phyloP scores from a whole-genome alignment of 306 rosid species.

The Vigna angularis region DNA sequence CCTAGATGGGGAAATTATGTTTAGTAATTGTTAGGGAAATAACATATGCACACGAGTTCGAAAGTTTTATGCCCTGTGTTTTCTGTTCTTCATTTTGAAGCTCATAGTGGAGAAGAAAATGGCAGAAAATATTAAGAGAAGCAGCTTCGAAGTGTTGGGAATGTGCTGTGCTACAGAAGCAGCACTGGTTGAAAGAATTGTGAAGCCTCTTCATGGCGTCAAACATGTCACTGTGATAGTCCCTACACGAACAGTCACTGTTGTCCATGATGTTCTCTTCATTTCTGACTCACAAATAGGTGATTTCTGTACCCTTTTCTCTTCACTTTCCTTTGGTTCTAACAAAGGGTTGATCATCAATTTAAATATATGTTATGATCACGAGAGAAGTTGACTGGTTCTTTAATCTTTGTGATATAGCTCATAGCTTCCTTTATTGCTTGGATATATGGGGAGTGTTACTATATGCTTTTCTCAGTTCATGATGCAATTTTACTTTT shows the following conservation, averaged over 20 bases:
- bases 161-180: slow-evolving; percentile 86
- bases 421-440: slow-evolving; percentile 16
- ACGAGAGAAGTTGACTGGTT: slow-evolving; percentile 8
- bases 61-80: not conserved
- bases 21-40: too few species aligned
- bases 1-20: too few species aligned
- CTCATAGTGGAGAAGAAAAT: slow-evolving; percentile 25
- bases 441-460: slow-evolving; percentile 4
- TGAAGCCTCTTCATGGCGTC: slow-evolving; percentile 75
- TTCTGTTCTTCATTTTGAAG: slow-evolving; percentile 7
- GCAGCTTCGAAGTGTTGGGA: slow-evolving; percentile 87
- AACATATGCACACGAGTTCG: too few species aligned
- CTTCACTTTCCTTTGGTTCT: not conserved
- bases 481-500: not conserved
- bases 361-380: not conserved
- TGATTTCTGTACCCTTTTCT: slow-evolving; percentile 33
- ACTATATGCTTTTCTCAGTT: slow-evolving; percentile 1
- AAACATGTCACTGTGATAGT: slow-evolving; percentile 67
- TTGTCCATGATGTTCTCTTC: slow-evolving; percentile 66
- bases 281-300: slow-evolving; percentile 84
- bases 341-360: not conserved
- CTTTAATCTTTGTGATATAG: not conserved
- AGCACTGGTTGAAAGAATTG: slow-evolving; percentile 66
- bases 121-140: slow-evolving; percentile 58
- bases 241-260: slow-evolving; percentile 72